phyloP scores from a whole-genome alignment of 441 rosid species.

The Dalechampia spathulata region DNA sequence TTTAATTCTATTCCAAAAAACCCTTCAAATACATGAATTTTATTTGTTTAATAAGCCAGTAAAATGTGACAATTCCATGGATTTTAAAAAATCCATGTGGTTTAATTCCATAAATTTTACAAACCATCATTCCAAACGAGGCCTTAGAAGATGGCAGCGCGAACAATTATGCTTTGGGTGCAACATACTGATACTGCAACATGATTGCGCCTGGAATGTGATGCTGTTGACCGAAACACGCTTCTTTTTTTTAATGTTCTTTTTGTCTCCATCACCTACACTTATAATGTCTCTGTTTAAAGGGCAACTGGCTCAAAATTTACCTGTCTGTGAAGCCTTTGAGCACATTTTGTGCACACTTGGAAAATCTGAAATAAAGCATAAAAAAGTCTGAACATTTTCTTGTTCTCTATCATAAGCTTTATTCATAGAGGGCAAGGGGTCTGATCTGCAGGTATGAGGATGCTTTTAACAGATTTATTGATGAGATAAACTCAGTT shows the following conservation, averaged over 20 bases:
- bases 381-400: slow-evolving; percentile 6
- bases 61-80: too few relatives aligned
- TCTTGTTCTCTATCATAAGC: slow-evolving; percentile 7
- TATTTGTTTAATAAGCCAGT: too few relatives aligned
- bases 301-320: neutral
- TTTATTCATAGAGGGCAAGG: slow-evolving; percentile 18
- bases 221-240: neutral
- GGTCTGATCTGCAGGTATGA: slow-evolving; percentile 60
- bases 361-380: neutral
- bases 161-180: neutral
- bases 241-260: neutral
- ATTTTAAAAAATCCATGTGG: too few relatives aligned
- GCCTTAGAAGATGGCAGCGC: too few relatives aligned
- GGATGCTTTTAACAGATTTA: slow-evolving; percentile 94
- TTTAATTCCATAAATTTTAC: too few relatives aligned
- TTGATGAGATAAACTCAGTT: slow-evolving; percentile 91
- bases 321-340: slow-evolving; percentile 2
- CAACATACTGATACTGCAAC: neutral
- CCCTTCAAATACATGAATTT: too few relatives aligned
- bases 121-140: too few relatives aligned
- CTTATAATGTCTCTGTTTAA: neutral
- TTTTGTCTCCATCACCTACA: neutral
- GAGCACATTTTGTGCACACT: neutral
- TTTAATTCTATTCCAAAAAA: too few relatives aligned
- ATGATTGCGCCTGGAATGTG: neutral